These are phyloP conservation scores for Metschnikowia lochheadii DNA, from an alignment of 805 yeast genomes.

Conservation along the genomic window DNA sequence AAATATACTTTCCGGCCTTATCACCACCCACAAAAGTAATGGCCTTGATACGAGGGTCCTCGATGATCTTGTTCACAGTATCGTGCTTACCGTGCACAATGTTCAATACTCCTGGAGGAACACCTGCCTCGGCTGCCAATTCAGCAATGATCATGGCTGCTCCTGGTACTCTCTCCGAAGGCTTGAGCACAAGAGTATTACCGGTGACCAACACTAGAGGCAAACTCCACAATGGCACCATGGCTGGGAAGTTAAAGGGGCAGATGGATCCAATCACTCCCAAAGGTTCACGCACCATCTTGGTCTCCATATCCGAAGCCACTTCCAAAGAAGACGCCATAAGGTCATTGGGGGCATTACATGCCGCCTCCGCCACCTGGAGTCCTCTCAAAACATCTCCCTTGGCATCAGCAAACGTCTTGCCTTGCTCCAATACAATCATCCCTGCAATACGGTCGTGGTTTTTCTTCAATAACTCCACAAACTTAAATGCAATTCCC, in stretches of 20 bases:
- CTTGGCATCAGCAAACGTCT: conserved; percentile 68
- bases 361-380: conserved; percentile 75
- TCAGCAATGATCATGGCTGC: conserved; percentile 73
- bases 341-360: conserved; percentile 59
- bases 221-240: conserved; percentile 67
- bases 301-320: conserved; percentile 70
- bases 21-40: conserved; percentile 78
- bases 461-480: conserved; percentile 56
- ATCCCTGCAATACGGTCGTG: conserved; percentile 64
- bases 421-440: conserved; percentile 54
- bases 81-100: conserved; percentile 71
- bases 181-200: conserved; percentile 61
- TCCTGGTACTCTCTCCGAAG: conserved; percentile 72
- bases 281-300: conserved; percentile 68
- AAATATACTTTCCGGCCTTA: conserved; percentile 72
- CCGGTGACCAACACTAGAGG: conserved; percentile 67
- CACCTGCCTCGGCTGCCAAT: conserved; percentile 68
- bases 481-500: conserved; percentile 67
- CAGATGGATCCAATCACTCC: conserved; percentile 77
- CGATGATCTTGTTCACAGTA: conserved; percentile 65
- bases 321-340: conserved; percentile 65
- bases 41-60: conserved; percentile 72
- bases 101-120: conserved; percentile 69
- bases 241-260: conserved; percentile 82
- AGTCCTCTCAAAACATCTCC: conserved; percentile 73